Percentiles rank a stretch among this genome's conserved stretches.
Conservation (phyloP, 2,329 filamentous ascomycete genomes). For the Arthrinium puccinioides region DNA sequence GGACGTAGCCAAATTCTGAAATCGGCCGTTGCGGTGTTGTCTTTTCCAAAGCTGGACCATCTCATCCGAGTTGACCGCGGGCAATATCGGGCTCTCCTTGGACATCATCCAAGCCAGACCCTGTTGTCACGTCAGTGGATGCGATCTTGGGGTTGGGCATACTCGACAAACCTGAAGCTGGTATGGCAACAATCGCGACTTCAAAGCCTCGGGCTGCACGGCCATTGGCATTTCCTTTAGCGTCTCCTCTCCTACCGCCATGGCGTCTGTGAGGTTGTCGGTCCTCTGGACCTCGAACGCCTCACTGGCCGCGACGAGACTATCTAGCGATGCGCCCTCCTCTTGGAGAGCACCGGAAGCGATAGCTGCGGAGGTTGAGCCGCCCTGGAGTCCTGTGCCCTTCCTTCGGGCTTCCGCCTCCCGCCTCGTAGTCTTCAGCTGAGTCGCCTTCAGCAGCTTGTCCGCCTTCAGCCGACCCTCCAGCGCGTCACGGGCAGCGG, state of each 20-base stretch:
- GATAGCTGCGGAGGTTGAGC: constrained; percentile 11
- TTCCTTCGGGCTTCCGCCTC: constrained; percentile 46
- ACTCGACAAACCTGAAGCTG: constrained; percentile 53
- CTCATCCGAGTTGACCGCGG: constrained; percentile 48
- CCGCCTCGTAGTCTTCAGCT: constrained; percentile 46
- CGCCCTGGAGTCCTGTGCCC: constrained; percentile 27
- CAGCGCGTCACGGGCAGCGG: constrained; percentile 43
- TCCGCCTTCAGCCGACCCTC: constrained; percentile 56
- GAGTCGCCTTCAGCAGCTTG: constrained; percentile 52
- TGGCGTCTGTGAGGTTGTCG: constrained; percentile 58
- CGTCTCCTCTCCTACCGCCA: constrained; percentile 64
- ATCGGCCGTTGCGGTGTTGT: constrained; percentile 29
- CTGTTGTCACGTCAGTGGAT: constrained; percentile 27
- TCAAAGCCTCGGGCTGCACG: constrained; percentile 56
- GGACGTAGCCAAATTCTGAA: constrained; percentile 64
- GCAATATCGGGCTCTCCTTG: constrained; percentile 65
- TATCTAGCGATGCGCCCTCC: constrained; percentile 45
- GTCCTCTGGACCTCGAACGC: constrained; percentile 56
- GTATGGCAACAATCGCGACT: constrained; percentile 67
- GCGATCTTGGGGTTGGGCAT: not conserved
- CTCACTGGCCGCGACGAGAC: constrained; percentile 60
- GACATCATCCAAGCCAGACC: constrained; percentile 75
- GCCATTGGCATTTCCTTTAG: constrained; percentile 67
- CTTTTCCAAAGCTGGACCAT: constrained; percentile 74
- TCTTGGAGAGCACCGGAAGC: constrained; percentile 13